Evolutionary conservation across 129 eudicot species (phyloP).

Genomic region (Pseudognaphalium luteoalbum): DNA sequence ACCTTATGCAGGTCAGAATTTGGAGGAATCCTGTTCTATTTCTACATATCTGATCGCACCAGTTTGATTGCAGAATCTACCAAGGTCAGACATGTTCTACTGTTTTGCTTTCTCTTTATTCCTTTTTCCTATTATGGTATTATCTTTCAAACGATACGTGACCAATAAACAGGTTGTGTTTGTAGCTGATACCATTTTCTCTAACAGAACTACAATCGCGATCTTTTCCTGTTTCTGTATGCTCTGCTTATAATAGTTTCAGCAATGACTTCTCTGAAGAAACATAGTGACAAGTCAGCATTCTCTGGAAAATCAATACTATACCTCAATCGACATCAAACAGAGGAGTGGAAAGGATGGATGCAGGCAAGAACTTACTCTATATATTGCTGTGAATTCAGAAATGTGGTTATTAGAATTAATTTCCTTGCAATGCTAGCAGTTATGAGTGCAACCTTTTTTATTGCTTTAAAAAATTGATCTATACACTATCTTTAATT

Average conservation of each 20-base stretch:
- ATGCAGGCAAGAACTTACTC: conserved; percentile 72
- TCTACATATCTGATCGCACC: conserved; percentile 93
- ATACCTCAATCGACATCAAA: conserved; percentile 93
- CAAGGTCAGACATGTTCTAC: conserved; percentile 53
- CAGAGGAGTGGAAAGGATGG: conserved; percentile 99
- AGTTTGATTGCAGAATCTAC: conserved; percentile 70
- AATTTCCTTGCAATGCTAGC: not conserved
- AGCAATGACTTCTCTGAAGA: conserved; percentile 86
- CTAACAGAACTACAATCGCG: conserved; percentile 86
- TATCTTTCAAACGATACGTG: not conserved
- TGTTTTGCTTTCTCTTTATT: conserved; percentile 4
- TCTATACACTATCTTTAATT: conserved; percentile 16
- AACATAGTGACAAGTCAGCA: conserved; percentile 85
- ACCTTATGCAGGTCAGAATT: conserved; percentile 82
- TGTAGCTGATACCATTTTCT: conserved; percentile 23
- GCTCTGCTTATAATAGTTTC: conserved; percentile 75
- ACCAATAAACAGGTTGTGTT: not conserved
- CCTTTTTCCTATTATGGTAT: not conserved
- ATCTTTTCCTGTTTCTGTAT: conserved; percentile 80
- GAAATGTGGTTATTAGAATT: conserved; percentile 2
- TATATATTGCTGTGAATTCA: conserved; percentile 3
- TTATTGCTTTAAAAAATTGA: conserved; percentile 7
- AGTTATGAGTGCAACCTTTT: not conserved
- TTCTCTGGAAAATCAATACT: conserved; percentile 83
- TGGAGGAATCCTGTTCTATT: conserved; percentile 82